These are phyloP conservation scores for Pelargonium fulgidum DNA, from an alignment of 441 rosid genomes.

Conservation along the genomic window DNA sequence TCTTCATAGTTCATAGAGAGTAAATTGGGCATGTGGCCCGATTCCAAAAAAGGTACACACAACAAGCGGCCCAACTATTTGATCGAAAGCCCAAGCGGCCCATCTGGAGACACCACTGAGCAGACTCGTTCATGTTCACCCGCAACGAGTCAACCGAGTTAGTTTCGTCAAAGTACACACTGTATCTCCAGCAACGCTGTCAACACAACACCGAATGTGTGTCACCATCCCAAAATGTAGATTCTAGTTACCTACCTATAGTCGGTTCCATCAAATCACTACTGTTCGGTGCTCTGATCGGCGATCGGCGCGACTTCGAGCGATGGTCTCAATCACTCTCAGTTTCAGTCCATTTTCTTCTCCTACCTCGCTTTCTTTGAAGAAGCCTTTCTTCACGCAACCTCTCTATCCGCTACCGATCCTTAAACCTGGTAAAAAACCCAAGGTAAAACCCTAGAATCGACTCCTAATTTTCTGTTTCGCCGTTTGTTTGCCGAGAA, in stretches of 20 bases:
- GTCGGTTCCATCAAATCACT: neutral
- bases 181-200: neutral
- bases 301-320: constrained; percentile 4
- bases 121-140: too few relatives aligned
- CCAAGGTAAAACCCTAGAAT: constrained; percentile 22
- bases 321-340: constrained; percentile 19
- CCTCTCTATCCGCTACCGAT: constrained; percentile 16
- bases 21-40: too few relatives aligned
- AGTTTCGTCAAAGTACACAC: too few relatives aligned
- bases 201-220: neutral
- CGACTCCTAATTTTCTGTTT: neutral
- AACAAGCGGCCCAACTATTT: too few relatives aligned
- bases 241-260: neutral
- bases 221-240: neutral
- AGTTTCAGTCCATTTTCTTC: constrained; percentile 18
- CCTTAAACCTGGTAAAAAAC: constrained; percentile 23
- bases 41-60: too few relatives aligned
- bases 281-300: constrained; percentile 1
- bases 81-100: too few relatives aligned
- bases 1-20: too few relatives aligned
- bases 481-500: neutral
- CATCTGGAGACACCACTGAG: too few relatives aligned
- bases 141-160: too few relatives aligned
- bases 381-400: constrained; percentile 13
- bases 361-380: constrained; percentile 15